Evolutionary conservation across 176 grass and related monocot species (phyloP).

Genomic region (Echinochloa phyllopogon): DNA sequence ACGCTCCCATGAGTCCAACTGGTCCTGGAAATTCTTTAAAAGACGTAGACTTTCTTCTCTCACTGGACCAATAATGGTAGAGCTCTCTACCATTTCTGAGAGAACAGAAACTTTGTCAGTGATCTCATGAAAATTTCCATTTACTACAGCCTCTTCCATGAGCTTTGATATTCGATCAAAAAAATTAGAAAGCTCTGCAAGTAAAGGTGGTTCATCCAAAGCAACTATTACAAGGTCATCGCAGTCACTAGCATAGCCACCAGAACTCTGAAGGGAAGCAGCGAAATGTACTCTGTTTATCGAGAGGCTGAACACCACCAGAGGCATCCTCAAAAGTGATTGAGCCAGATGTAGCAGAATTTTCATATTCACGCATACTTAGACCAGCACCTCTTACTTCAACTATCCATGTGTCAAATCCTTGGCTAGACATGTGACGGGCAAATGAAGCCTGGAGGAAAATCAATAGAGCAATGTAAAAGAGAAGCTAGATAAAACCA

Average conservation of each 20-base stretch:
- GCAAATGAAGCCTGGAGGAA: conserved; percentile 77
- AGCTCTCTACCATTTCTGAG: conserved; percentile 68
- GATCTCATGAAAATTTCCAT: conserved; percentile 64
- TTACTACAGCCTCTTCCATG: conserved; percentile 72
- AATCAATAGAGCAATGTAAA: conserved; percentile 19
- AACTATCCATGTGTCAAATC: conserved; percentile 86
- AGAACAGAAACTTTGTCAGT: conserved; percentile 68
- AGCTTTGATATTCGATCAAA: conserved; percentile 70
- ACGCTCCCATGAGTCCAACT: conserved; percentile 63
- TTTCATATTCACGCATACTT: conserved; percentile 45
- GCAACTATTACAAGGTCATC: conserved; percentile 46
- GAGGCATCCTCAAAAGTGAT: conserved; percentile 20
- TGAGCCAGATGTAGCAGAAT: conserved; percentile 7
- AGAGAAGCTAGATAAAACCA: conserved; percentile 8
- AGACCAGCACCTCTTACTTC: conserved; percentile 86
- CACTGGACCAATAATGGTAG: conserved; percentile 61
- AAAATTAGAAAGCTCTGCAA: conserved; percentile 67
- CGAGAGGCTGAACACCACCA: conserved; percentile 10
- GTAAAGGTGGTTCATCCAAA: conserved; percentile 71
- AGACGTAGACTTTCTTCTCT: conserved; percentile 70
- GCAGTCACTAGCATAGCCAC: conserved; percentile 27
- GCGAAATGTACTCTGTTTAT: conserved; percentile 18
- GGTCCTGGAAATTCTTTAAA: conserved; percentile 69
- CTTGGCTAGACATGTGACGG: conserved; percentile 79
- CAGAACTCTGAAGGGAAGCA: conserved; percentile 33